Base-by-base conservation (phyloP, 2,329 filamentous ascomycete species). In the Lizonia empirigonia region DNA sequence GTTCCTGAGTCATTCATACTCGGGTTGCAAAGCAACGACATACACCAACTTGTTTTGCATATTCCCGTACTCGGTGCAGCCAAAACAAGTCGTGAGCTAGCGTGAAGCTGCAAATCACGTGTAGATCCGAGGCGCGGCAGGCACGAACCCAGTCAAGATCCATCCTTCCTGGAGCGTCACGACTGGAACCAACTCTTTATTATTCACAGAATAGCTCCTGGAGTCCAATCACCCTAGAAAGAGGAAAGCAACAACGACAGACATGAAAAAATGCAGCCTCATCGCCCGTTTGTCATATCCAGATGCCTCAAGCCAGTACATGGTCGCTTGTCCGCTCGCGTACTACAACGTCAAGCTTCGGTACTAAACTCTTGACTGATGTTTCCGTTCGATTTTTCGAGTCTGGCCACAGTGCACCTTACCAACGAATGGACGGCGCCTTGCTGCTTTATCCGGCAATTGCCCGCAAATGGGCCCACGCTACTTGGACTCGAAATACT, bases 381-480 rank as follows among this genome's bases (percentile, higher is more conserved):
- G 42, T 37, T 37, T 15, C 36, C 26, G 19, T 18, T 40, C 18
- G 15, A 8, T 38, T 9, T 51, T 13, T 35, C 5, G 13, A 46
- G 36, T 52, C 49, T 46, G 42, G 49, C 42, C 49, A 42, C 32
- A 33, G 15, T 18, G 4, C 30, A 6, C 33, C 20, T 33, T 35
- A 38, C 9, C 35, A 44, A 29, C 23, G 15, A 26, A 34, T 10
- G 10, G 32, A 27, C 30, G 33, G 42, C 38, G 49, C 34, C 49
- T 42, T 52, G 49, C 49, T 52, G 49, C 49, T 52, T 52, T 52
- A 52, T 42, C 38, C 22, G 29, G 35, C 23, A 12, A 27, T 18
- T n/a, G 15, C n/a, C 34, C 22, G 20, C 49, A 26, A 20, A 16
- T 37, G 9, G 20, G 18, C 22, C 15, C 32, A 10, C 30, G 23